These are phyloP conservation scores for Nepenthes gracilis DNA, from an alignment of 148 eudicot species.

Conservation along the genomic window DNA sequence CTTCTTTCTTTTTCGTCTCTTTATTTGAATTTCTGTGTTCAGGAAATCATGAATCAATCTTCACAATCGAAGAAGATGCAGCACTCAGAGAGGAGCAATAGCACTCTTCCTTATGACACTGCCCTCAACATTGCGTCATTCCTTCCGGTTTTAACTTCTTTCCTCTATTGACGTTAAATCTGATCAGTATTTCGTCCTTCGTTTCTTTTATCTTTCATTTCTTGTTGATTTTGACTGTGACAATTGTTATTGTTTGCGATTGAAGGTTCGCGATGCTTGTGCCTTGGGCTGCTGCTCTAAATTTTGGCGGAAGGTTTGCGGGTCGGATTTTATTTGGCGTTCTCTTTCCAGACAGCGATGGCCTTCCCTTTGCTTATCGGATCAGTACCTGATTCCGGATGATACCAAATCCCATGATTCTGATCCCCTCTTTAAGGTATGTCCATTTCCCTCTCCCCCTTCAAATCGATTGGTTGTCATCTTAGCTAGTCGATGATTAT, in stretches of 20 bases:
- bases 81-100: too few species aligned
- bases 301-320: constrained; percentile 5
- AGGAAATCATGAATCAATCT: too few species aligned
- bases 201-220: neutral
- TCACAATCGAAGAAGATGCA: too few species aligned
- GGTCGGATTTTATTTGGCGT: constrained; percentile 7
- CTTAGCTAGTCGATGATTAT: too few species aligned
- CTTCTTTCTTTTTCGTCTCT: too few species aligned
- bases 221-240: too few species aligned
- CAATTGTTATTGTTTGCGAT: neutral
- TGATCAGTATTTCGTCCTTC: neutral
- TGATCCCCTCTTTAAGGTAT: constrained; percentile 5
- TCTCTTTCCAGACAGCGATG: constrained; percentile 1
- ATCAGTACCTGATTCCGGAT: neutral
- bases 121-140: constrained; percentile 5
- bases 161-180: neutral
- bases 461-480: too few species aligned
- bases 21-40: too few species aligned
- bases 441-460: neutral
- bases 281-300: constrained; percentile 6
- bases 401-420: neutral
- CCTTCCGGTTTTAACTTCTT: constrained; percentile 4
- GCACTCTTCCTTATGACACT: constrained; percentile 3
- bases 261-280: constrained; percentile 6
- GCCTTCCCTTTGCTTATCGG: constrained; percentile 4